A percentile compares a stretch with the other conserved stretches of the same genome.
These are phyloP conservation scores for Globisporangium cylindrosporum DNA, from an alignment of 352 stramenopile species.

Conservation along the genomic window DNA sequence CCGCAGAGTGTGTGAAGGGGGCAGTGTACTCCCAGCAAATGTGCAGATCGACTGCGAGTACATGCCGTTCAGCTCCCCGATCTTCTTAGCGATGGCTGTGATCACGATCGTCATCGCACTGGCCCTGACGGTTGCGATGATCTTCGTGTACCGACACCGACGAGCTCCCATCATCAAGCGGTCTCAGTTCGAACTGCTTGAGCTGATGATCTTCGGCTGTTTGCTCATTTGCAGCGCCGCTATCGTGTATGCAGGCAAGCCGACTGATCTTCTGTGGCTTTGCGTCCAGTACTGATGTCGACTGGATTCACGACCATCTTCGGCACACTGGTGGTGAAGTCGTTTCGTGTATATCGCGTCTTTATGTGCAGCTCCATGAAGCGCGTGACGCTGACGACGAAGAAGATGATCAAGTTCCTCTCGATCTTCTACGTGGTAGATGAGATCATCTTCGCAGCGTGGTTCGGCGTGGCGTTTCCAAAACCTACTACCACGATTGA, in stretches of 20 bases:
- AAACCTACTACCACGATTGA: neutral
- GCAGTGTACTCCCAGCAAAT: constrained; percentile 14
- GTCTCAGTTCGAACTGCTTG: constrained; percentile 28
- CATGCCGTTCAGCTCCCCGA: constrained; percentile 24
- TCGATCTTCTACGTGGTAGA: constrained; percentile 15
- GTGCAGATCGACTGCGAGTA: constrained; percentile 32
- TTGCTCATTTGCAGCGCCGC: constrained; percentile 23
- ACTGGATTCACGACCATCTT: constrained; percentile 29
- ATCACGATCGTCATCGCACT: constrained; percentile 13
- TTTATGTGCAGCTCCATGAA: constrained; percentile 25
- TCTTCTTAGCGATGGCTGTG: constrained; percentile 14
- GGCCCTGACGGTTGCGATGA: constrained; percentile 9
- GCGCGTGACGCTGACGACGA: constrained; percentile 11
- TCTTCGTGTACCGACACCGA: constrained; percentile 28
- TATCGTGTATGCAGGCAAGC: constrained; percentile 20
- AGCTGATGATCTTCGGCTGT: constrained; percentile 23
- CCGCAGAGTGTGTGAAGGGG: constrained; percentile 36
- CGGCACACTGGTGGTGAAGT: constrained; percentile 27
- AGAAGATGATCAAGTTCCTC: constrained; percentile 17
- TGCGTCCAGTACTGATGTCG: constrained; percentile 22
- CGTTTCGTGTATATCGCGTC: constrained; percentile 29
- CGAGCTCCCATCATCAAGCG: constrained; percentile 29
- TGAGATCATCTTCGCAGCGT: constrained; percentile 7
- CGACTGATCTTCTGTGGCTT: constrained; percentile 18
- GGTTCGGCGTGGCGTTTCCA: constrained; percentile 12